Evolutionary conservation across 495 filamentous ascomycete genomes (phyloP).

Genomic region (Aspergillus homomorphus): DNA sequence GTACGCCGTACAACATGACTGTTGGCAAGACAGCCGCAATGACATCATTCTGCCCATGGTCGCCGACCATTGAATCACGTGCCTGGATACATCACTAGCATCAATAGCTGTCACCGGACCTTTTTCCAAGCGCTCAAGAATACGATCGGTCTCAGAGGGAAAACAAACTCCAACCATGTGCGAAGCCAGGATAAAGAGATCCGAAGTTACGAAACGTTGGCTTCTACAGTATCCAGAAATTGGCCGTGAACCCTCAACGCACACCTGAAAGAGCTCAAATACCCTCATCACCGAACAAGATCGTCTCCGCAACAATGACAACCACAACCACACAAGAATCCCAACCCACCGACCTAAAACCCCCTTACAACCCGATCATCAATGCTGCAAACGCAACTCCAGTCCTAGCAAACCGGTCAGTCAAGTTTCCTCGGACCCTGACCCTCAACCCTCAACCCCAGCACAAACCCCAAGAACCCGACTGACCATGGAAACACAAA

Average conservation of each 20-base stretch:
- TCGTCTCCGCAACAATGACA: not conserved
- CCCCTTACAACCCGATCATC: slow-evolving; percentile 39
- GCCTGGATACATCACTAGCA: not conserved
- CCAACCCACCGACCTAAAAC: slow-evolving; percentile 9
- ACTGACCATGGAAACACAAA: no score
- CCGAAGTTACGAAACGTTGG: not conserved
- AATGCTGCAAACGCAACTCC: slow-evolving; percentile 35
- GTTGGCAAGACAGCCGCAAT: not conserved
- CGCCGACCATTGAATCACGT: not conserved
- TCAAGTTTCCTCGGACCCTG: not conserved
- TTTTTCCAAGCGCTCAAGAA: not conserved
- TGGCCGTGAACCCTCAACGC: not conserved
- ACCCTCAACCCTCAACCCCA: not conserved
- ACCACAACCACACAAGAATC: slow-evolving; percentile 8
- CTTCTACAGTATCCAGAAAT: not conserved
- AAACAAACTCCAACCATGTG: not conserved
- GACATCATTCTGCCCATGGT: not conserved
- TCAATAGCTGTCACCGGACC: not conserved
- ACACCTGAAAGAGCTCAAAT: not conserved
- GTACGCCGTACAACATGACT: not conserved
- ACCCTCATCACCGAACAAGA: no score
- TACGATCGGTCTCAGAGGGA: no score
- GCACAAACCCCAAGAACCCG: not conserved
- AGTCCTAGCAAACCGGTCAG: slow-evolving; percentile 43
- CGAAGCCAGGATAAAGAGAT: not conserved